A percentile compares a stretch with the other conserved stretches of the same genome.
Conservation (phyloP, 108 stramenopile genomes). For the Pseudonitzschia multistriata region DNA sequence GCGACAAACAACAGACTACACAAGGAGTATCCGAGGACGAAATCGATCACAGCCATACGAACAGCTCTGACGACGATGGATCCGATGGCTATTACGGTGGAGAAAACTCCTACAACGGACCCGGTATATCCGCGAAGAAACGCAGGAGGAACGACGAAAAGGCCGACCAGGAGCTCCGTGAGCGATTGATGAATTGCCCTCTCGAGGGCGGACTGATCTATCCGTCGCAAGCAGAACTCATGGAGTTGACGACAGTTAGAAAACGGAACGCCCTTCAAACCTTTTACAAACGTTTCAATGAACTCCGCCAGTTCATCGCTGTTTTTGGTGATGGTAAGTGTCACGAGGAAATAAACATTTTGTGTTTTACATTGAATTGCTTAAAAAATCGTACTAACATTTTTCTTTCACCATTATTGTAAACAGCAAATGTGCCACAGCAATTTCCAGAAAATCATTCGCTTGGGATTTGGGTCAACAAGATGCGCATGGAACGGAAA, state of each 20-base stretch:
- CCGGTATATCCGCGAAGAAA: background rate
- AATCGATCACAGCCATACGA: background rate
- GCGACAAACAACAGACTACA: too few relatives aligned
- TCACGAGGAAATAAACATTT: background rate
- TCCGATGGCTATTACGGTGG: background rate
- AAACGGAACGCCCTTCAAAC: conserved; percentile 30
- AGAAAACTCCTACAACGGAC: background rate
- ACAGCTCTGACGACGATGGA: background rate
- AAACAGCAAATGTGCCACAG: conserved; percentile 56
- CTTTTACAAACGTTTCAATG: conserved; percentile 45
- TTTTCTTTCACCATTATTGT: background rate
- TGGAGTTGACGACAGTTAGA: conserved; percentile 22
- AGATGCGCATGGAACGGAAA: conserved; percentile 69
- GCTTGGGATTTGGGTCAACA: conserved; percentile 59
- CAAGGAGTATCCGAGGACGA: background rate
- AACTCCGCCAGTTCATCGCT: conserved; percentile 35
- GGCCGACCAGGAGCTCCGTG: background rate
- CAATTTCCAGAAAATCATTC: conserved; percentile 40
- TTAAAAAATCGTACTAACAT: too few relatives aligned
- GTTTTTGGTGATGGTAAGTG: conserved; percentile 46
- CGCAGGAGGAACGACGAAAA: conserved; percentile 11
- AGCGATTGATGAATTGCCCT: conserved; percentile 2
- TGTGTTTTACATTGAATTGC: background rate
- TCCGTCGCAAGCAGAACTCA: conserved; percentile 24
- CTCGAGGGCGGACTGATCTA: conserved; percentile 1